Conservation (phyloP, 208 protist genomes). For the Balamuthia mandrillaris region DNA sequence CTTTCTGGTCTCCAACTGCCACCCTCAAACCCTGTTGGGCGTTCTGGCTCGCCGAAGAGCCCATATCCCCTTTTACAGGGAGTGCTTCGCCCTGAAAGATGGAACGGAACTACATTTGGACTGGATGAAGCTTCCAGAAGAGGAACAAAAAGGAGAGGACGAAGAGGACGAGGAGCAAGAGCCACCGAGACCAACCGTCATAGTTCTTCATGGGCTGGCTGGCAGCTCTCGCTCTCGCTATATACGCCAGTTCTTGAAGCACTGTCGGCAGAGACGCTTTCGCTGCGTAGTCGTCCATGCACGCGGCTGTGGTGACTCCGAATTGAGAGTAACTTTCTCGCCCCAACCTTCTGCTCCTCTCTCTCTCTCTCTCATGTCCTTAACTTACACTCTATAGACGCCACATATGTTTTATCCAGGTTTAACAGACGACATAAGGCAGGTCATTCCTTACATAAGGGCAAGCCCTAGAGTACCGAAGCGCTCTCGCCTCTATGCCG, state of each 20-base stretch:
- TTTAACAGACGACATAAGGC: neutral
- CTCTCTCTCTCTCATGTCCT: neutral
- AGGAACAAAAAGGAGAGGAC: neutral
- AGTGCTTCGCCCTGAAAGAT: neutral
- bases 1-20: too few species aligned
- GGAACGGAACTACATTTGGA: neutral
- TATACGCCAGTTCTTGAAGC: neutral
- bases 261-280: neutral
- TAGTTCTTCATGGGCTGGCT: neutral
- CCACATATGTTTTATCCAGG: neutral
- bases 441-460: neutral
- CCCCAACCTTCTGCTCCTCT: neutral
- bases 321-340: neutral
- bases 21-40: too few species aligned
- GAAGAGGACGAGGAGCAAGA: neutral
- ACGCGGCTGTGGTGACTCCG: neutral
- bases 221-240: constrained; percentile 2
- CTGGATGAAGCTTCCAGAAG: neutral
- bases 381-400: neutral
- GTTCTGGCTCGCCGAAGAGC: neutral
- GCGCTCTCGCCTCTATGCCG: neutral
- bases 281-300: neutral
- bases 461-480: neutral
- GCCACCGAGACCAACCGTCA: neutral
- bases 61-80: neutral